These are phyloP conservation scores for Iris macrosiphon DNA, from an alignment of 106 monocot species.

Conservation along the genomic window DNA sequence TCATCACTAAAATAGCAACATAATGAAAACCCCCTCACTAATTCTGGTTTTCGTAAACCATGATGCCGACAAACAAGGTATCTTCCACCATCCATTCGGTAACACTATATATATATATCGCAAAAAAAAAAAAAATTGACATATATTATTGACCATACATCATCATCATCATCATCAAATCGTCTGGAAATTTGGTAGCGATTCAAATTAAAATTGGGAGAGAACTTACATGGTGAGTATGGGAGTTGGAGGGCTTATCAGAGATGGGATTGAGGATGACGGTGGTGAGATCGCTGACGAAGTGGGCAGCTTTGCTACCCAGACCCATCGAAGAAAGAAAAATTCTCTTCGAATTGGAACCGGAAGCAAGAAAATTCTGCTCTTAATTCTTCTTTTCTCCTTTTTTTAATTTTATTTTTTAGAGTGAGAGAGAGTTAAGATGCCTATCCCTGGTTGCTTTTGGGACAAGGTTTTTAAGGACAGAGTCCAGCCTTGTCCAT, in stretches of 20 bases:
- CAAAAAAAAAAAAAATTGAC: too few relatives aligned
- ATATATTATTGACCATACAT: too few relatives aligned
- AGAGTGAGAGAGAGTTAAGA: too few relatives aligned
- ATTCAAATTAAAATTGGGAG: not conserved
- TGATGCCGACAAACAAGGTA: too few relatives aligned
- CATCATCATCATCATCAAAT: not conserved
- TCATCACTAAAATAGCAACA: too few relatives aligned
- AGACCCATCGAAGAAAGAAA: constrained; percentile 42
- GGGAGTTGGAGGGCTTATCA: constrained; percentile 38
- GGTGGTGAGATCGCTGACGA: constrained; percentile 88
- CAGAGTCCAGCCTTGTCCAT: too few relatives aligned
- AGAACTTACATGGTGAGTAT: constrained; percentile 6
- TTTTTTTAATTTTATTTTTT: not conserved
- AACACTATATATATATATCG: too few relatives aligned
- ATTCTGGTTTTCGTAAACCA: too few relatives aligned
- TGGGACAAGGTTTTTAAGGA: too few relatives aligned
- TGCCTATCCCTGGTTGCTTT: too few relatives aligned
- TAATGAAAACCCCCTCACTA: too few relatives aligned
- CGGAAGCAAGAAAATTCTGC: not conserved
- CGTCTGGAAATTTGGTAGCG: too few relatives aligned
- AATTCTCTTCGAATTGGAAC: not conserved
- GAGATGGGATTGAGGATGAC: constrained; percentile 92
- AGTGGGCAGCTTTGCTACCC: constrained; percentile 75
- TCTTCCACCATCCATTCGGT: not conserved
- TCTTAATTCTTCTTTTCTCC: not conserved